Evolutionary conservation across 192 early-diverging fungal species (phyloP).

Genomic region (Gaertneriomyces sp.): DNA sequence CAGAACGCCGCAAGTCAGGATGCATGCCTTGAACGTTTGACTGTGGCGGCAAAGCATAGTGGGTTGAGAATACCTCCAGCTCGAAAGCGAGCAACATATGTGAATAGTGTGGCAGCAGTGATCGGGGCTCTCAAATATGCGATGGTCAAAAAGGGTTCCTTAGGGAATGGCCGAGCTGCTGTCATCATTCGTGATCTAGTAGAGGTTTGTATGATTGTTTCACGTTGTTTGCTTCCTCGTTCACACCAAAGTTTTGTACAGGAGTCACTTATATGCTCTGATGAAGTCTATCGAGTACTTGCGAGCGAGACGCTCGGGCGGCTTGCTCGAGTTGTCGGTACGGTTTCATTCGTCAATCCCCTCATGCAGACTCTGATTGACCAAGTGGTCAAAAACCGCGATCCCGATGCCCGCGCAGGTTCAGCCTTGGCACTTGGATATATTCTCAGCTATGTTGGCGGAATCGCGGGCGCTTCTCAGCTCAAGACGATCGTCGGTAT

Average conservation of each 20-base stretch:
- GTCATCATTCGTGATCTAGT: slow-evolving; percentile 42
- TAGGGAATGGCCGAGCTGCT: slow-evolving; percentile 35
- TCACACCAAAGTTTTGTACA: slow-evolving; percentile 27
- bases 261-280: slow-evolving; percentile 67
- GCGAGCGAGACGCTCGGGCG: slow-evolving; percentile 81
- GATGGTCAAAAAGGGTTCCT: slow-evolving; percentile 50
- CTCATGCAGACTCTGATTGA: slow-evolving; percentile 77
- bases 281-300: slow-evolving; percentile 66
- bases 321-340: slow-evolving; percentile 65
- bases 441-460: slow-evolving; percentile 83
- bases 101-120: slow-evolving; percentile 74
- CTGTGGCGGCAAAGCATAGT: slow-evolving; percentile 56
- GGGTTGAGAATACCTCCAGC: slow-evolving; percentile 58
- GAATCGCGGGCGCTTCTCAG: slow-evolving; percentile 78
- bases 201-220: slow-evolving; percentile 27
- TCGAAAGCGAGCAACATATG: slow-evolving; percentile 70
- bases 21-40: slow-evolving; percentile 69
- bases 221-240: slow-evolving; percentile 1
- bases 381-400: slow-evolving; percentile 83
- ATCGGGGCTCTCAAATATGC: slow-evolving; percentile 66
- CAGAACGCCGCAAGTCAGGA: slow-evolving; percentile 72
- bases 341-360: slow-evolving; percentile 60
- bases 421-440: slow-evolving; percentile 84
- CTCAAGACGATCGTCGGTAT: slow-evolving; percentile 86
- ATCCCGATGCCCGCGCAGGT: slow-evolving; percentile 93